Conservation (phyloP, 2,329 filamentous ascomycete genomes). For the Blumeriella jaapii region DNA sequence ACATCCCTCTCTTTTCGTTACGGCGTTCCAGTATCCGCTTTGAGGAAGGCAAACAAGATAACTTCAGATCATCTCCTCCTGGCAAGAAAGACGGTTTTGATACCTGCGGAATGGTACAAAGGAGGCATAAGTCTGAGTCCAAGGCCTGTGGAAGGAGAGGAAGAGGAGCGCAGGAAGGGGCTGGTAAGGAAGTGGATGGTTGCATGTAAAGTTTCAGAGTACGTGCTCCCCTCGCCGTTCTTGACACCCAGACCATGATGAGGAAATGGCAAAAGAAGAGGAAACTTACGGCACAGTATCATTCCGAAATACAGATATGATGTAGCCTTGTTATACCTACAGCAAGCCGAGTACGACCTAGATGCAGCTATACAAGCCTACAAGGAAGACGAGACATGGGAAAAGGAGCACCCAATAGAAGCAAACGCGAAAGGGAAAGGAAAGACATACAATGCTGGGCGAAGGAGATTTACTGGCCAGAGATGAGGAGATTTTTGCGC, state of each 20-base stretch:
- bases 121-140: slow-evolving; percentile 58
- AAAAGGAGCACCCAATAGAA: slow-evolving; percentile 51
- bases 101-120: slow-evolving; percentile 60
- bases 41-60: slow-evolving; percentile 58
- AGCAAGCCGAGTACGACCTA: slow-evolving; percentile 57
- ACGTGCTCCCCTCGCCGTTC: slow-evolving; percentile 29
- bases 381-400: slow-evolving; percentile 65
- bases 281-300: slow-evolving; percentile 25
- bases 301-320: slow-evolving; percentile 41
- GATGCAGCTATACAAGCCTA: slow-evolving; percentile 51
- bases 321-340: slow-evolving; percentile 62
- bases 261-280: neutral
- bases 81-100: slow-evolving; percentile 56
- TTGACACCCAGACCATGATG: neutral
- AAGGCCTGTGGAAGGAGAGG: slow-evolving; percentile 59
- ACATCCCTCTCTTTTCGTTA: slow-evolving; percentile 61
- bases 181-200: slow-evolving; percentile 71
- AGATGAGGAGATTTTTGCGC: slow-evolving; percentile 10
- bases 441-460: slow-evolving; percentile 25
- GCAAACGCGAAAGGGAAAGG: slow-evolving; percentile 34
- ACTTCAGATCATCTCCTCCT: slow-evolving; percentile 59
- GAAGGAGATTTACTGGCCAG: slow-evolving; percentile 24
- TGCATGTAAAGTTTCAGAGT: slow-evolving; percentile 64
- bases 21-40: slow-evolving; percentile 47
- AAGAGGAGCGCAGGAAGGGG: slow-evolving; percentile 58